Conservation (phyloP, 1,139 yeast species). For the Yamadazyma taylorii region DNA sequence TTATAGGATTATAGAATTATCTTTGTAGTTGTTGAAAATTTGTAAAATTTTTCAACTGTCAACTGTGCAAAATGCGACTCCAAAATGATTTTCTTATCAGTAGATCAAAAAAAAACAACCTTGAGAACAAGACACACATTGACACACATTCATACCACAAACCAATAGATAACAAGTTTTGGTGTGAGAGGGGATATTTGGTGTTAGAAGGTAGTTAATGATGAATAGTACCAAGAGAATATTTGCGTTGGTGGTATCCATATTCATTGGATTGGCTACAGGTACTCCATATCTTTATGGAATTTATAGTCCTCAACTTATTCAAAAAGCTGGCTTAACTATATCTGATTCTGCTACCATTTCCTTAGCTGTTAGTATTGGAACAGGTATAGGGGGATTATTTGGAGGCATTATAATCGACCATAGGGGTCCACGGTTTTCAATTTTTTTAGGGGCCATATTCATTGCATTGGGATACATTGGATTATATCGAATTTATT, state of each 20-base stretch:
- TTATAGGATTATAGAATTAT: too few relatives aligned
- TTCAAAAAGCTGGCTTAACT: slow-evolving; percentile 54
- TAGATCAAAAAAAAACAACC: too few relatives aligned
- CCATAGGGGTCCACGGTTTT: slow-evolving; percentile 51
- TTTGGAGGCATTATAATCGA: slow-evolving; percentile 71
- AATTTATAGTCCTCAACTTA: slow-evolving; percentile 69
- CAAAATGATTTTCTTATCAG: slow-evolving; percentile 1
- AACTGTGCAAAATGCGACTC: too few relatives aligned
- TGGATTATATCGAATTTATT: slow-evolving; percentile 33
- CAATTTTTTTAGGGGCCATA: slow-evolving; percentile 56
- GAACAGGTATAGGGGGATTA: slow-evolving; percentile 67
- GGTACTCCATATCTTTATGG: slow-evolving; percentile 78
- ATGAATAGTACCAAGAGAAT: slow-evolving; percentile 14
- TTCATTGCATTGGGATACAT: slow-evolving; percentile 45
- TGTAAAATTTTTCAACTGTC: neutral
- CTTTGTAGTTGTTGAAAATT: neutral
- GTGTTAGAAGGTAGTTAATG: neutral
- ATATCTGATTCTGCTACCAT: slow-evolving; percentile 63
- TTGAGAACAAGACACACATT: too few relatives aligned
- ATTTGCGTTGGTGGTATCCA: slow-evolving; percentile 19
- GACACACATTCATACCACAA: too few relatives aligned
- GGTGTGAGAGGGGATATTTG: too few relatives aligned
- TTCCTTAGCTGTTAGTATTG: slow-evolving; percentile 60
- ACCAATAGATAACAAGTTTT: too few relatives aligned
- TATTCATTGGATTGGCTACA: slow-evolving; percentile 45